Evolutionary conservation across 1,284 basidiomycete species (phyloP).

Genomic region (Cryptococcus wingfieldii): DNA sequence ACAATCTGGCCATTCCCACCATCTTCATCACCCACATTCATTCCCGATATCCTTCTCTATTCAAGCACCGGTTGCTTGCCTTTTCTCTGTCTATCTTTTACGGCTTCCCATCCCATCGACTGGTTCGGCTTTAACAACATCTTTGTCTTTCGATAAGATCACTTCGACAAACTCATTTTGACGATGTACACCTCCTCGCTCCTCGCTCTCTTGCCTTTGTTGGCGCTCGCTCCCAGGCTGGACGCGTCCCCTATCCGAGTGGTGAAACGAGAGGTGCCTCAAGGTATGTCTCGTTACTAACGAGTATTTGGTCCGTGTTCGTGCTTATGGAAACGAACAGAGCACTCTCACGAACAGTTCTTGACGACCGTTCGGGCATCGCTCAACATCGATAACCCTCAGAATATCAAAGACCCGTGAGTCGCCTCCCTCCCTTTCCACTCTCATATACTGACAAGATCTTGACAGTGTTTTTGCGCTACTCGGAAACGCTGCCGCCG

Average conservation of each 20-base stretch:
- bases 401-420: conserved; percentile 56
- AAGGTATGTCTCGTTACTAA: conserved; percentile 51
- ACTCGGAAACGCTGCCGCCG: conserved; percentile 61
- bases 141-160: background rate
- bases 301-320: too few relatives aligned
- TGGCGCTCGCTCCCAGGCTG: conserved; percentile 7
- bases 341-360: conserved; percentile 63
- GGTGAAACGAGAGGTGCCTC: conserved; percentile 61
- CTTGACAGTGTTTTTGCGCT: conserved; percentile 56
- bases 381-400: conserved; percentile 59
- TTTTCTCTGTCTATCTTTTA: background rate
- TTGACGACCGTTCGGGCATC: conserved; percentile 54
- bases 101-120: background rate
- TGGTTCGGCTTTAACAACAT: background rate
- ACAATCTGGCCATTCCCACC: background rate
- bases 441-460: background rate
- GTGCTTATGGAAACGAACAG: conserved; percentile 36
- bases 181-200: conserved; percentile 8
- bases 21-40: background rate
- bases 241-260: conserved; percentile 7
- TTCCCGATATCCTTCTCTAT: background rate
- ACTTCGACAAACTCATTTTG: background rate
- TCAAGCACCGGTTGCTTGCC: background rate
- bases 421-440: background rate
- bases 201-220: conserved; percentile 17